Conservation (phyloP, 345 rosid species). For the Eucalyptus erythrocorys region DNA sequence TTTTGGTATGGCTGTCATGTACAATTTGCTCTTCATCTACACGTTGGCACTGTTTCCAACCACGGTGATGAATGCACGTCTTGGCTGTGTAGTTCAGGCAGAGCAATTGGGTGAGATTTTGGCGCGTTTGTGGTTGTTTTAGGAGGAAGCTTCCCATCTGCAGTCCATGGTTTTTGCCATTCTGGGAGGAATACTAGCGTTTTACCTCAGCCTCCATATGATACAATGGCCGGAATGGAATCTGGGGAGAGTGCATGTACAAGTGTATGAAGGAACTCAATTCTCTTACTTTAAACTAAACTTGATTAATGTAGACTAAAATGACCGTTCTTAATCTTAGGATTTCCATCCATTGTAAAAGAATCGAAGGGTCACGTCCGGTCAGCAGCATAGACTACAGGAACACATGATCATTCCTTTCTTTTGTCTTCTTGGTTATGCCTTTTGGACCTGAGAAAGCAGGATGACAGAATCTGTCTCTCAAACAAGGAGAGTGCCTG, state of each 20-base stretch:
- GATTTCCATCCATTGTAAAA: too few species aligned
- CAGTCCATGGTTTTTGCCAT: slow-evolving; percentile 50
- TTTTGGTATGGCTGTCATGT: slow-evolving; percentile 81
- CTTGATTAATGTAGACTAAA: too few species aligned
- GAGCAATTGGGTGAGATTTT: too few species aligned
- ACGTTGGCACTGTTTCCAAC: slow-evolving; percentile 80
- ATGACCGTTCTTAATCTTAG: too few species aligned
- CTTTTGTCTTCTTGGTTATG: too few species aligned
- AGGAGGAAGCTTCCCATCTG: slow-evolving; percentile 56
- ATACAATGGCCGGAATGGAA: slow-evolving; percentile 69
- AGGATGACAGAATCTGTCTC: too few species aligned
- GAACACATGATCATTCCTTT: too few species aligned
- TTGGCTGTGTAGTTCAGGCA: slow-evolving; percentile 36
- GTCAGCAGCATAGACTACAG: too few species aligned
- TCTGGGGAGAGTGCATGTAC: slow-evolving; percentile 19
- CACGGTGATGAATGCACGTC: slow-evolving; percentile 76
- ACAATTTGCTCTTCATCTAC: slow-evolving; percentile 71
- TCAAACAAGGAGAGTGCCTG: too few species aligned
- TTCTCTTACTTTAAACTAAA: too few species aligned
- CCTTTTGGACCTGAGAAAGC: too few species aligned
- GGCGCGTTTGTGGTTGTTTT: slow-evolving; percentile 24
- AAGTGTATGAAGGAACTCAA: background rate
- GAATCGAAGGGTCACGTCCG: too few species aligned
- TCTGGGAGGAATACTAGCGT: slow-evolving; percentile 57
- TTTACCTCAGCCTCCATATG: slow-evolving; percentile 57